Conservation (phyloP, 2,329 filamentous ascomycete species). For the Diaporthe humulicola region DNA sequence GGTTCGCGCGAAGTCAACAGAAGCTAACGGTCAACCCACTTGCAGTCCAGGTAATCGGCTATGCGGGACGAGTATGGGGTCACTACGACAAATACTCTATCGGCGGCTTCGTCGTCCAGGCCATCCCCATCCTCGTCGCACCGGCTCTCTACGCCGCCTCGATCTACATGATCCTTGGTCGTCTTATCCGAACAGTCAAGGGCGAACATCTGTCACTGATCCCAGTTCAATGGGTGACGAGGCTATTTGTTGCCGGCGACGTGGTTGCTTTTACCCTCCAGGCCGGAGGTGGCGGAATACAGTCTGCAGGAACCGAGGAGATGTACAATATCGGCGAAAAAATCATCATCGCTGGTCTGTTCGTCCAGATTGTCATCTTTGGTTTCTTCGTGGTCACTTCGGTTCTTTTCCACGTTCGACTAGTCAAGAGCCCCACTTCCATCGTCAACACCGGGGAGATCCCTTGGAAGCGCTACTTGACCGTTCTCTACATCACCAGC, state of each 20-base stretch:
- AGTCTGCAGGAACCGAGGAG: neutral
- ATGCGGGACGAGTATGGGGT: slow-evolving; percentile 13
- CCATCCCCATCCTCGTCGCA: slow-evolving; percentile 29
- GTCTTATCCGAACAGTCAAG: slow-evolving; percentile 20
- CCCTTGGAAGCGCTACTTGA: slow-evolving; percentile 43
- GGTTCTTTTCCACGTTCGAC: slow-evolving; percentile 57
- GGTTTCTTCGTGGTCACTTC: slow-evolving; percentile 60
- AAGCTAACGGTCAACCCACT: neutral
- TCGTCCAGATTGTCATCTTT: slow-evolving; percentile 65
- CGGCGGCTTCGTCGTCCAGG: slow-evolving; percentile 23
- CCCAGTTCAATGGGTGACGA: slow-evolving; percentile 19
- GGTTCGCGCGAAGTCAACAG: neutral
- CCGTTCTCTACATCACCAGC: slow-evolving; percentile 34
- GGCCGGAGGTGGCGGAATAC: slow-evolving; percentile 6
- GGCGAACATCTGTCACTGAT: slow-evolving; percentile 13
- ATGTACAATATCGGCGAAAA: slow-evolving; percentile 40
- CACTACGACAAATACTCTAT: slow-evolving; percentile 1
- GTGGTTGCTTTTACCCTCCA: slow-evolving; percentile 28
- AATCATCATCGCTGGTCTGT: slow-evolving; percentile 53
- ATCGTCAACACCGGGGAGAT: slow-evolving; percentile 38
- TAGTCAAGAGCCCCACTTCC: slow-evolving; percentile 42
- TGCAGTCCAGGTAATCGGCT: slow-evolving; percentile 30
- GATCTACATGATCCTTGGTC: slow-evolving; percentile 35
- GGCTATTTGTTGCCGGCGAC: slow-evolving; percentile 32
- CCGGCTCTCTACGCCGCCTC: slow-evolving; percentile 33